phyloP scores from a whole-genome alignment of 225 moss, liverwort and hornwort genomes.

The Bryoerythrophyllum caledonicum region DNA sequence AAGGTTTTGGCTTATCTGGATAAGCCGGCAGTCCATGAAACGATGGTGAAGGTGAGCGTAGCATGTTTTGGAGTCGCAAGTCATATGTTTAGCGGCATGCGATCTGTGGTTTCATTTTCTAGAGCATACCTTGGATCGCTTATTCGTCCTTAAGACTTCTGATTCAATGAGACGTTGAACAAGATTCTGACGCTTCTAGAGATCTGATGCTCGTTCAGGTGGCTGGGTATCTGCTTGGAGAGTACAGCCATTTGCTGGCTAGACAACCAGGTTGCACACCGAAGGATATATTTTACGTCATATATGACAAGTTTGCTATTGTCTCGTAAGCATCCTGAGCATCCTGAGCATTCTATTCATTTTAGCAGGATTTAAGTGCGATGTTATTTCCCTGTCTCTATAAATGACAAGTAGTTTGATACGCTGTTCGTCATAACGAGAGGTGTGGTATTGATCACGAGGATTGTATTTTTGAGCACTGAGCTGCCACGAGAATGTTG shows the following conservation, averaged over 20 bases:
- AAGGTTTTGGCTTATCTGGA: conserved; percentile 93
- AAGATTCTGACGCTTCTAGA: conserved; percentile 19
- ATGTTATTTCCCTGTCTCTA: not conserved
- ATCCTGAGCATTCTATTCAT: not conserved
- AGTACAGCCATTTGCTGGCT: conserved; percentile 92
- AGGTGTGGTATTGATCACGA: not conserved
- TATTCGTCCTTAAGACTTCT: not conserved
- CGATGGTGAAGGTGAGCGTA: conserved; percentile 87
- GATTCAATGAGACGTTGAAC: not conserved
- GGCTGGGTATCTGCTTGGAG: conserved; percentile 90
- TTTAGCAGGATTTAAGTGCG: conserved; percentile 16
- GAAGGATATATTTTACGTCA: conserved; percentile 82
- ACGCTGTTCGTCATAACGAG: not conserved
- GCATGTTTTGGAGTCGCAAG: not conserved
- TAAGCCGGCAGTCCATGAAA: conserved; percentile 97
- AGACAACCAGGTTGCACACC: conserved; percentile 92
- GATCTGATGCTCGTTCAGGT: conserved; percentile 56
- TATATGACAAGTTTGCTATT: conserved; percentile 91
- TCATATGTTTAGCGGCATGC: not conserved
- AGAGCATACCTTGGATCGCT: not conserved
- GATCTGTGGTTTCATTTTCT: not conserved
- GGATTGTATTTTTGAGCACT: not conserved
- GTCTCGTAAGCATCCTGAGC: conserved; percentile 67
- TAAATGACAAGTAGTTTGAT: not conserved
- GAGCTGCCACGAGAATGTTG: not conserved